Base-by-base conservation (phyloP, 257 asterid genomes). In the Rubia yunnanensis region DNA sequence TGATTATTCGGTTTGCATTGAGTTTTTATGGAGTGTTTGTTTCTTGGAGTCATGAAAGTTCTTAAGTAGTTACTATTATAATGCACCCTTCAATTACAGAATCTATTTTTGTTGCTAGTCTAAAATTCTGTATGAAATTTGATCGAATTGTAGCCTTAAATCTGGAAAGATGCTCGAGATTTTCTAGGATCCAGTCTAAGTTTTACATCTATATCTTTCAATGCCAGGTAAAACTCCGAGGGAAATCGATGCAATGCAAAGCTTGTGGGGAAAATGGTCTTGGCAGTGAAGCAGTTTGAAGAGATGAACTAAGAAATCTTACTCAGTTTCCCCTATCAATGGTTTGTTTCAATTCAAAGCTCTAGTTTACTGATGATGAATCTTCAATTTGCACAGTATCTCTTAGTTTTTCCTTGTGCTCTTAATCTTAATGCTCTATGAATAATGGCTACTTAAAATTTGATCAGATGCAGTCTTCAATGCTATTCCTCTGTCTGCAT, bases 201-300 rank as follows among this genome's bases (percentile, higher is more conserved):
- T 8, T 53, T 10, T 14, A n/a, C n/a, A 18, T 5, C 24, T 26
- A 28, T 53, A 24, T 56, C n/a, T 38, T 65, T 5, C 34, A 72
- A 52, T 57, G 11, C 27, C 68, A 90, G 96, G 97, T 91, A 56
- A 88, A 86, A 76, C 73, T 91, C 61, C 80, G 97, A 76, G 97
- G 95, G 73, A 88, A 85, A 78, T 81, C 95, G 31, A 70, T 71
- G 73, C 86, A 84, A 20, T 91, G 96, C 59, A 80, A 80, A 80
- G 91, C 86, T 67, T 91, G 97, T 71, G 95, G 95, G 60, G 95
- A 88, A 70, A 71, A 72, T 69, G 39, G 76, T 63, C 46, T n/a
- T 87, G 71, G 80, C 86, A 9, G 78, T 73, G 62, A 66, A 82
- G 70, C 74, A 73, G 64, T 85, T 89, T 65, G 54, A 60, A 39